phyloP scores from a whole-genome alignment of 331 rosid genomes.

The Arachis monticola region DNA sequence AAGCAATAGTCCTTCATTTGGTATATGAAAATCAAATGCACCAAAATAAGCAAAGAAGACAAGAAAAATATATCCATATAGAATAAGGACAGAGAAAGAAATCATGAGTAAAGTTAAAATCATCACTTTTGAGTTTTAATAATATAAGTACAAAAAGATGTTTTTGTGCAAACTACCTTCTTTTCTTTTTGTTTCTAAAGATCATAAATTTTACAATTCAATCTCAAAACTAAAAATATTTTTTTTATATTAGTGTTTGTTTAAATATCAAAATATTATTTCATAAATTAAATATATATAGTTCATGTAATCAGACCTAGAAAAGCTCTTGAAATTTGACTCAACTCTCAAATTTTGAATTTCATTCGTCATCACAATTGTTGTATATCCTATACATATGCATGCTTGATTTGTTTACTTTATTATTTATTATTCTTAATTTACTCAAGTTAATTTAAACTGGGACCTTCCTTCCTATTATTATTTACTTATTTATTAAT shows the following conservation, averaged over 20 bases:
- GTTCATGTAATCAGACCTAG: not conserved
- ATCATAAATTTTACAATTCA: too few relatives aligned
- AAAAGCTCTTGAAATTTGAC: not conserved
- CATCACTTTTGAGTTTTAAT: too few relatives aligned
- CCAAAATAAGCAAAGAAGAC: too few relatives aligned
- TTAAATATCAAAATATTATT: not conserved
- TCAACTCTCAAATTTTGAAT: not conserved
- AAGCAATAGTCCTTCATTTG: too few relatives aligned
- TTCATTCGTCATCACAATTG: not conserved
- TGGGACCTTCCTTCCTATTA: conserved; percentile 9
- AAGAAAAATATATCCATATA: too few relatives aligned
- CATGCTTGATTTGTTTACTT: conserved; percentile 17
- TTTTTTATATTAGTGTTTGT: not conserved
- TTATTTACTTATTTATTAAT: not conserved
- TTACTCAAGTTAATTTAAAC: conserved; percentile 3
- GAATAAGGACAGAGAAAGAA: too few relatives aligned
- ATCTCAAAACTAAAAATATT: not conserved
- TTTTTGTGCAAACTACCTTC: too few relatives aligned
- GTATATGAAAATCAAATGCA: too few relatives aligned
- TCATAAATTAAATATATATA: not conserved
- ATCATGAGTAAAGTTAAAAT: too few relatives aligned
- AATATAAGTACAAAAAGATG: too few relatives aligned
- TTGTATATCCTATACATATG: conserved; percentile 1
- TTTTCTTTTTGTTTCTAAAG: too few relatives aligned
- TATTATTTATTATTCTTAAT: conserved; percentile 3